phyloP scores from a whole-genome alignment of 2,329 filamentous ascomycete genomes.

The Camptophora hylomeconis region DNA sequence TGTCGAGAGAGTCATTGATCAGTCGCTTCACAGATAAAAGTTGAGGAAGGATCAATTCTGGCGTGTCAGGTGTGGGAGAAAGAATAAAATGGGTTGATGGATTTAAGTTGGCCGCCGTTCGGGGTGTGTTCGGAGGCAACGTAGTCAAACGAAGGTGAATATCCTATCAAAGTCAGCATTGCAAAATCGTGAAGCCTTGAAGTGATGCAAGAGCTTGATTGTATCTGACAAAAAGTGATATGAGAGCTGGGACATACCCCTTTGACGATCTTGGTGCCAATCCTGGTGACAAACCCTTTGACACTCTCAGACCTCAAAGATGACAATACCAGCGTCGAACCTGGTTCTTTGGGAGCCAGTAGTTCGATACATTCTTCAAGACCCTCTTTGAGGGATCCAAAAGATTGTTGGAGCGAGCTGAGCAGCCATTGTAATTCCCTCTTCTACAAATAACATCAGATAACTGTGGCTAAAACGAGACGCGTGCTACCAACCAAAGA shows the following conservation, averaged over 20 bases:
- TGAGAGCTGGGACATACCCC: constrained; percentile 46
- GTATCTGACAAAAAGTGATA: not conserved
- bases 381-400: constrained; percentile 51
- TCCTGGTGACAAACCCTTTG: constrained; percentile 82
- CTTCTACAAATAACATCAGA: constrained; percentile 24
- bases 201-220: not conserved
- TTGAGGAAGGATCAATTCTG: constrained; percentile 51
- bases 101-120: constrained; percentile 22
- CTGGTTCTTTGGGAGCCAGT: constrained; percentile 70
- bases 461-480: constrained; percentile 2
- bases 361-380: constrained; percentile 82
- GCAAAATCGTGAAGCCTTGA: not conserved
- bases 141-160: constrained; percentile 66
- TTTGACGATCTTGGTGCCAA: constrained; percentile 83
- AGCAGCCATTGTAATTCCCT: constrained; percentile 54
- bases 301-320: constrained; percentile 77
- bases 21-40: constrained; percentile 61
- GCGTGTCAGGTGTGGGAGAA: constrained; percentile 42
- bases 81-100: constrained; percentile 39
- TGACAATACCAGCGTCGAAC: constrained; percentile 79
- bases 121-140: constrained; percentile 36
- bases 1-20: constrained; percentile 70
- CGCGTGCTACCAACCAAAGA: constrained; percentile 32
- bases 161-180: constrained; percentile 37
- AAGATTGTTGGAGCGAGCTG: constrained; percentile 45